phyloP scores from a whole-genome alignment of 768 basidiomycete genomes.

The Calocybe indica region DNA sequence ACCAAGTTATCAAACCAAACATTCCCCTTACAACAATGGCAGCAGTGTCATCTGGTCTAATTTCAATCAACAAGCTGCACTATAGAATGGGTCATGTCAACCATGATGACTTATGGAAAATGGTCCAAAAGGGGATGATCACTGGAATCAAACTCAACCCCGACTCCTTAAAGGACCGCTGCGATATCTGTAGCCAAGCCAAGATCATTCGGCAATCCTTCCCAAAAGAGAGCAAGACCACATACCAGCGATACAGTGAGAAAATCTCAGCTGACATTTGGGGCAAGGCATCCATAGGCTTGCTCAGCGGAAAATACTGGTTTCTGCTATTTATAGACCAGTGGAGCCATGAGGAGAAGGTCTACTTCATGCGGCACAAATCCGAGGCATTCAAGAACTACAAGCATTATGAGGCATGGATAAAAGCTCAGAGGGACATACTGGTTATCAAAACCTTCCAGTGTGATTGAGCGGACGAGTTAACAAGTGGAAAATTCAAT shows the following conservation, averaged over 20 bases:
- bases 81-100: conserved; percentile 25
- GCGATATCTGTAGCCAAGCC: conserved; percentile 36
- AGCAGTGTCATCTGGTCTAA: not conserved
- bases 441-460: conserved; percentile 15
- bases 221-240: conserved; percentile 19
- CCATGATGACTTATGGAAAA: conserved; percentile 8
- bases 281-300: conserved; percentile 31
- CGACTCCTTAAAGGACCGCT: conserved; percentile 13
- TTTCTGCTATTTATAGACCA: conserved; percentile 33
- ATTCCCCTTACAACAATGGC: too few species aligned
- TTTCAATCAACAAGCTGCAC: conserved; percentile 24
- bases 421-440: conserved; percentile 14
- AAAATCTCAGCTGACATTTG: conserved; percentile 24
- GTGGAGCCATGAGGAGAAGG: conserved; percentile 16
- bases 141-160: conserved; percentile 21
- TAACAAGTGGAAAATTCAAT: conserved; percentile 15
- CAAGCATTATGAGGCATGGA: conserved; percentile 1
- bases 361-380: conserved; percentile 15
- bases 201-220: conserved; percentile 31
- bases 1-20: too few species aligned
- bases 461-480: conserved; percentile 27
- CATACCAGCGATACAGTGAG: conserved; percentile 24
- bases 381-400: conserved; percentile 12
- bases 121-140: conserved; percentile 22
- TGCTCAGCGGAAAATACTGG: conserved; percentile 19